A percentile compares a stretch with the other conserved stretches of the same genome.
These are phyloP conservation scores for Carex kokanica DNA, from an alignment of 176 grass and related monocot genomes.

Conservation along the genomic window DNA sequence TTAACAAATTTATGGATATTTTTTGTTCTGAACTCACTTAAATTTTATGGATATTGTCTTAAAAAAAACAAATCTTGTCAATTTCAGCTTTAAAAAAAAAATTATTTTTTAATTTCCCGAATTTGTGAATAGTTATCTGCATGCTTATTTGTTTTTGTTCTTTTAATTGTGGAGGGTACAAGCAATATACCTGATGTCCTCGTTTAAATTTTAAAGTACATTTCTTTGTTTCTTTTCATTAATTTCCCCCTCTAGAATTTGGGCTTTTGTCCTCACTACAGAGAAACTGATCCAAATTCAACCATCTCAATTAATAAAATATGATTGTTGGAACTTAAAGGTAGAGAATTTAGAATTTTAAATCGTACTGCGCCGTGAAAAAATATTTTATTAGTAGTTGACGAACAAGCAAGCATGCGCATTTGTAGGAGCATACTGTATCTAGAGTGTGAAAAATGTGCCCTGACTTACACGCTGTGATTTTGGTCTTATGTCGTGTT, in stretches of 20 bases:
- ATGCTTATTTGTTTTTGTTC: not conserved
- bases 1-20: too few relatives aligned
- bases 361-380: not conserved
- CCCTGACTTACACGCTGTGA: too few relatives aligned
- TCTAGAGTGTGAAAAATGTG: too few relatives aligned
- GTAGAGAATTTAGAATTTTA: not conserved
- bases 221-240: not conserved
- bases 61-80: not conserved
- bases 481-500: too few relatives aligned
- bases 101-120: not conserved
- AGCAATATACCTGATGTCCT: not conserved
- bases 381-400: not conserved
- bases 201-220: too few relatives aligned
- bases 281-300: not conserved
- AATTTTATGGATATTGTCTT: too few relatives aligned
- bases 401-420: not conserved
- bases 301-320: conserved; percentile 10
- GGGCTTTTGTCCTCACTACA: not conserved
- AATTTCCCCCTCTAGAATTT: not conserved
- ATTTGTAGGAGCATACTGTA: not conserved
- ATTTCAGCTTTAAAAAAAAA: not conserved
- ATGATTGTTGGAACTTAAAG: not conserved
- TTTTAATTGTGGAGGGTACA: not conserved
- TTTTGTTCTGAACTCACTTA: not conserved
- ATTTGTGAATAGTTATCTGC: not conserved